Conservation (phyloP, 352 stramenopile species). For the Pythium phragmitis region DNA sequence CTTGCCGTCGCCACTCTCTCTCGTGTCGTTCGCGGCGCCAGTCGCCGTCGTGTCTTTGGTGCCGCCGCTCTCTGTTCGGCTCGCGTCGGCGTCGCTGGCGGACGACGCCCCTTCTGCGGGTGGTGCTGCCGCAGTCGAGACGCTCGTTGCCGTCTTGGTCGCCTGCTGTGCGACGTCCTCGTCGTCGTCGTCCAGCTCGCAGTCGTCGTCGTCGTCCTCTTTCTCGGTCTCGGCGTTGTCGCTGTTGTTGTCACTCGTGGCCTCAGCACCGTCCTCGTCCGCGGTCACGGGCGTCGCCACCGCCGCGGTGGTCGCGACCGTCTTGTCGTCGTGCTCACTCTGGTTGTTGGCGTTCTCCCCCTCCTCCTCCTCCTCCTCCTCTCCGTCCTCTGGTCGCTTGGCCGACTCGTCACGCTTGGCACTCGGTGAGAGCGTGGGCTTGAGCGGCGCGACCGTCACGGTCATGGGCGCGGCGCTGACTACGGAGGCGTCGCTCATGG, state of each 20-base stretch:
- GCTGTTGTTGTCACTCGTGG: slow-evolving; percentile 9
- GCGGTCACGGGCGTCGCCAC: background rate
- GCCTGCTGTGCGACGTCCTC: background rate
- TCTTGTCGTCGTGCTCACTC: slow-evolving; percentile 3
- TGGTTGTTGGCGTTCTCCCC: slow-evolving; percentile 1
- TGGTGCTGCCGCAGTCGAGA: background rate
- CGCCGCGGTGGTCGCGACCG: background rate
- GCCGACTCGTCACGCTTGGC: background rate
- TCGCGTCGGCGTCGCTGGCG: background rate
- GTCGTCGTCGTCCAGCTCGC: background rate
- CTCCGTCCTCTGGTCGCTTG: background rate
- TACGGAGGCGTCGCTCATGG: slow-evolving; percentile 3
- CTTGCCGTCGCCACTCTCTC: background rate
- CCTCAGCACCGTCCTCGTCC: background rate
- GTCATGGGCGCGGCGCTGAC: background rate
- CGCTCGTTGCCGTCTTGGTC: background rate
- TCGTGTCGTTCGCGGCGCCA: no score
- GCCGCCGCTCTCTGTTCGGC: background rate
- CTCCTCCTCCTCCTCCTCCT: background rate
- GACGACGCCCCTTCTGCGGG: background rate
- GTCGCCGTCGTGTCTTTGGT: background rate
- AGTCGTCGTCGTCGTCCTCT: slow-evolving; percentile 15
- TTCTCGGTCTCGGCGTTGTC: slow-evolving; percentile 26
- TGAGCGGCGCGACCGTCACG: slow-evolving; percentile 11
- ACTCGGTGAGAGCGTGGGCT: slow-evolving; percentile 5